Percentiles rank a stretch among this genome's conserved stretches.
Evolutionary conservation across 495 filamentous ascomycete species (phyloP).

Genomic region (Podospora tetraspora): DNA sequence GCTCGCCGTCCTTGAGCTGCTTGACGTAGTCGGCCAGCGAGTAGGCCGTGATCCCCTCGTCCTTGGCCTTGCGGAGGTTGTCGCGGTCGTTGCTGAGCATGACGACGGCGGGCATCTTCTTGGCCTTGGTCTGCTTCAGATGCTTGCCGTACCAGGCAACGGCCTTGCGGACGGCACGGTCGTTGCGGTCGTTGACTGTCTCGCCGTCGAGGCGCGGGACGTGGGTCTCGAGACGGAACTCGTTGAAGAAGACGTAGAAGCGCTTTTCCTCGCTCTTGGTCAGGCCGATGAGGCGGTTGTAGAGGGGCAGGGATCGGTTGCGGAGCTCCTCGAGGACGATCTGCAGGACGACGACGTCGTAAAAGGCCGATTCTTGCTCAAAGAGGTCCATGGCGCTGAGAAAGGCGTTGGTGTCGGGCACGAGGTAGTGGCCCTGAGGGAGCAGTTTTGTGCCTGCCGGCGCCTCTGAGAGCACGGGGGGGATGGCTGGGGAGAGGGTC

Average conservation of each 20-base stretch:
- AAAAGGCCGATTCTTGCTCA: conserved; percentile 84
- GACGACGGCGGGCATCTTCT: conserved; percentile 67
- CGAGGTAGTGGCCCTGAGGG: conserved; percentile 85
- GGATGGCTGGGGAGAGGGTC: conserved; percentile 49
- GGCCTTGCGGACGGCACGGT: conserved; percentile 80
- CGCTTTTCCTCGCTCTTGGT: conserved; percentile 93
- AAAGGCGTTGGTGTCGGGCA: conserved; percentile 95
- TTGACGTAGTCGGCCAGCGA: conserved; percentile 73
- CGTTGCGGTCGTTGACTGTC: conserved; percentile 94
- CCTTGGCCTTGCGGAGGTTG: conserved; percentile 75
- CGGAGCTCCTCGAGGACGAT: conserved; percentile 93
- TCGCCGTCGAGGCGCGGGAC: conserved; percentile 69
- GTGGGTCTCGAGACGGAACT: conserved; percentile 90
- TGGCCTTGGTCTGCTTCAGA: conserved; percentile 56
- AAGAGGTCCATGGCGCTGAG: conserved; percentile 95
- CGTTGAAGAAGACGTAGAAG: conserved; percentile 99
- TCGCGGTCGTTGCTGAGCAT: conserved; percentile 92
- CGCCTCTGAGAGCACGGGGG: conserved; percentile 80
- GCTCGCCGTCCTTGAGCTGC: conserved; percentile 74
- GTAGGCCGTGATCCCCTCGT: conserved; percentile 62
- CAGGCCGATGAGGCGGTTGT: conserved; percentile 83
- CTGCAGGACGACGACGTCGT: conserved; percentile 92
- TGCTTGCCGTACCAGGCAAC: conserved; percentile 88
- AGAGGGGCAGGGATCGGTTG: conserved; percentile 88
- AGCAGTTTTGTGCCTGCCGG: conserved; percentile 78